These are phyloP conservation scores for Cantharellus anzutake DNA, from an alignment of 768 basidiomycete species.

Conservation along the genomic window DNA sequence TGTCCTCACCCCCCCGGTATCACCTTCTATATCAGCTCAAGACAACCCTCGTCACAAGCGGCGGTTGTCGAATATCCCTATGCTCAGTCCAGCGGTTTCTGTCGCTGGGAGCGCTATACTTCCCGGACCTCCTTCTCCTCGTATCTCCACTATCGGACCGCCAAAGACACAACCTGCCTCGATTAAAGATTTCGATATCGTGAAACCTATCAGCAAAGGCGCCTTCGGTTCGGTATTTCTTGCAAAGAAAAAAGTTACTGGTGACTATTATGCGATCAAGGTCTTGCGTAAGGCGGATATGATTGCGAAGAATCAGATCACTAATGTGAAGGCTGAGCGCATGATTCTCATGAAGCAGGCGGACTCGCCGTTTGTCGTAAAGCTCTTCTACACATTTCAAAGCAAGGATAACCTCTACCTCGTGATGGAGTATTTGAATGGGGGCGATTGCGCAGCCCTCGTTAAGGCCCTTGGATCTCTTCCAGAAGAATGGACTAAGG, in stretches of 20 bases:
- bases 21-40: constrained; percentile 36
- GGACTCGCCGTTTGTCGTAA: constrained; percentile 94
- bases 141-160: constrained; percentile 61
- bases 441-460: constrained; percentile 91
- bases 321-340: constrained; percentile 97
- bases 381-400: constrained; percentile 97
- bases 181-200: constrained; percentile 97
- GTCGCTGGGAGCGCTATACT: constrained; percentile 8
- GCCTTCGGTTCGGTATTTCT: constrained; percentile 97
- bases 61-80: constrained; percentile 48
- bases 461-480: constrained; percentile 89
- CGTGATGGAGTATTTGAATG: constrained; percentile 99
- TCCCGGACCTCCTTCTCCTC: constrained; percentile 58
- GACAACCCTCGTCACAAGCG: constrained; percentile 24
- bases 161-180: constrained; percentile 69
- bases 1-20: constrained; percentile 55
- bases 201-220: constrained; percentile 98
- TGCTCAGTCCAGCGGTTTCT: constrained; percentile 30
- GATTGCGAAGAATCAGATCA: constrained; percentile 99
- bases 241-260: constrained; percentile 94
- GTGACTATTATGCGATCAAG: constrained; percentile 98
- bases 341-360: constrained; percentile 99
- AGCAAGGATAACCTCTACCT: constrained; percentile 97
- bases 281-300: constrained; percentile 99
- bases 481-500: constrained; percentile 92